A percentile compares a stretch with the other conserved stretches of the same genome.
These are phyloP conservation scores for Phytophthora meadii DNA, from an alignment of 352 stramenopile species.

Conservation along the genomic window DNA sequence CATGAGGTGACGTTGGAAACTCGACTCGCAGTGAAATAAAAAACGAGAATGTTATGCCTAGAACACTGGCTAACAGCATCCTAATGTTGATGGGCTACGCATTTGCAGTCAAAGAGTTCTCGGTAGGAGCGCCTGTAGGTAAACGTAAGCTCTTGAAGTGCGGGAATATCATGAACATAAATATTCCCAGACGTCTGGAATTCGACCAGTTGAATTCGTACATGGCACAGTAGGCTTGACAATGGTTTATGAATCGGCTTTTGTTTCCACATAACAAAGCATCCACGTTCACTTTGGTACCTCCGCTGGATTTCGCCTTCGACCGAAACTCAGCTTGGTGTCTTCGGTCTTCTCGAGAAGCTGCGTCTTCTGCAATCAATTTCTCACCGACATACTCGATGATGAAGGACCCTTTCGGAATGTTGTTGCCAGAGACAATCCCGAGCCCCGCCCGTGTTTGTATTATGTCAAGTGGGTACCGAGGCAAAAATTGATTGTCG, in stretches of 20 bases:
- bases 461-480: too few relatives aligned
- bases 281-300: not conserved
- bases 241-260: slow-evolving; percentile 5
- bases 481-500: not conserved
- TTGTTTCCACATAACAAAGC: not conserved
- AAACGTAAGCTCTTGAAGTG: not conserved
- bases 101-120: too few relatives aligned
- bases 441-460: not conserved
- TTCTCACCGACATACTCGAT: not conserved
- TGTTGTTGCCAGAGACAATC: not conserved
- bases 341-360: not conserved
- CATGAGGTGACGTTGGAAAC: too few relatives aligned
- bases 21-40: too few relatives aligned
- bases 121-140: too few relatives aligned
- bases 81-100: too few relatives aligned
- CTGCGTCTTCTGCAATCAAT: not conserved
- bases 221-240: not conserved
- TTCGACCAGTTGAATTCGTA: slow-evolving; percentile 6
- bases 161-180: not conserved
- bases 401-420: slow-evolving; percentile 1
- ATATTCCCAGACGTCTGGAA: not conserved
- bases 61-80: too few relatives aligned
- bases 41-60: too few relatives aligned
- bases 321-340: not conserved
- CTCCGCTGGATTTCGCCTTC: not conserved